A percentile compares a stretch with the other conserved stretches of the same genome.
These are phyloP conservation scores for Davidsoniella virescens DNA, from an alignment of 2,329 filamentous ascomycete genomes.

Conservation along the genomic window DNA sequence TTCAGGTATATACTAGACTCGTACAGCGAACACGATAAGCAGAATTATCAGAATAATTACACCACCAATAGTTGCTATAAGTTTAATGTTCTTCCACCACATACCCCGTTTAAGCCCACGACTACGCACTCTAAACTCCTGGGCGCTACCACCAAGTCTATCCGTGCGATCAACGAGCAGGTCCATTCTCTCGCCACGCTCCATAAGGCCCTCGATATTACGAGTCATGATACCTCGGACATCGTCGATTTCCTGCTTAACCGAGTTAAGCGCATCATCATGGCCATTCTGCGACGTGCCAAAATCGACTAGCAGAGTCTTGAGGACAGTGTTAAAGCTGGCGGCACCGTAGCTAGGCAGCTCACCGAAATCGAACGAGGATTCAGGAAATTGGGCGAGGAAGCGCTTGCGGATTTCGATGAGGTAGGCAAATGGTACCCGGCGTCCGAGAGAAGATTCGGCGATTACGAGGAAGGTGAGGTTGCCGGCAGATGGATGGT, in stretches of 20 bases:
- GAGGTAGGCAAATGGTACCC: slow-evolving; percentile 84
- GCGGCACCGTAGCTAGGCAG: slow-evolving; percentile 83
- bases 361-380: slow-evolving; percentile 52
- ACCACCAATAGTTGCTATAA: slow-evolving; percentile 46
- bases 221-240: slow-evolving; percentile 87
- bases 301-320: slow-evolving; percentile 65
- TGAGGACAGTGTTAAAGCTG: slow-evolving; percentile 68
- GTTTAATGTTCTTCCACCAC: slow-evolving; percentile 99
- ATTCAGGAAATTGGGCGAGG: slow-evolving; percentile 50
- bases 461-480: slow-evolving; percentile 87
- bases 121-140: slow-evolving; percentile 80
- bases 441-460: slow-evolving; percentile 62
- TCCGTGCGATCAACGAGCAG: slow-evolving; percentile 94
- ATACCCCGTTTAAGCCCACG: slow-evolving; percentile 76
- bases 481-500: slow-evolving; percentile 50
- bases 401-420: slow-evolving; percentile 84
- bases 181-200: slow-evolving; percentile 86
- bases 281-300: slow-evolving; percentile 61
- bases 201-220: slow-evolving; percentile 80
- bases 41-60: slow-evolving; percentile 53
- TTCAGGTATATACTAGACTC: neutral
- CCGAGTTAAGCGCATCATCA: slow-evolving; percentile 68
- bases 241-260: slow-evolving; percentile 80
- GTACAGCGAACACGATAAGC: slow-evolving; percentile 33
- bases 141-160: slow-evolving; percentile 68